Evolutionary conservation across 2,329 filamentous ascomycete genomes (phyloP).

Genomic region (Chrysoporthe cubensis): DNA sequence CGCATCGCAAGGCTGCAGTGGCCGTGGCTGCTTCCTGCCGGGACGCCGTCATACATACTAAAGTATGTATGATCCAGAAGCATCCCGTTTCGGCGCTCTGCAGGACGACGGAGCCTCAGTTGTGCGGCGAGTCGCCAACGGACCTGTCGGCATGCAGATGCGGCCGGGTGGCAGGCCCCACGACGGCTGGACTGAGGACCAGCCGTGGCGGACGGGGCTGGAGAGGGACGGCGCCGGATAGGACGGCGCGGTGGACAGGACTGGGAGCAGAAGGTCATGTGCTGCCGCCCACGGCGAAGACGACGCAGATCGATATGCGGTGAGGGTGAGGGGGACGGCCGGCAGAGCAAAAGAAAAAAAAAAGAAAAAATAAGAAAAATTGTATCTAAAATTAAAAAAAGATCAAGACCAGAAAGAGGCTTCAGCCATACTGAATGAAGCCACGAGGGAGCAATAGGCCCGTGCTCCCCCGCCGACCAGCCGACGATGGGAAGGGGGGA

Average conservation of each 20-base stretch:
- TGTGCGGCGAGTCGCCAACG: background rate
- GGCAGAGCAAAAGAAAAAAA: background rate
- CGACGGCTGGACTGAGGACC: slow-evolving; percentile 6
- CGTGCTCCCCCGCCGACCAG: no score
- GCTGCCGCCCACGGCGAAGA: background rate
- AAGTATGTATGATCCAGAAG: background rate
- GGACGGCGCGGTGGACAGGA: background rate
- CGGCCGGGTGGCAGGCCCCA: background rate
- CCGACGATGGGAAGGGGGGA: background rate
- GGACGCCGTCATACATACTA: slow-evolving; percentile 16
- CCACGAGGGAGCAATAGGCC: no score
- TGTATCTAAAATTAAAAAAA: no score
- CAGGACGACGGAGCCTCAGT: slow-evolving; percentile 1
- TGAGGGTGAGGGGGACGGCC: no score
- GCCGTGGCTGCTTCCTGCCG: slow-evolving; percentile 16
- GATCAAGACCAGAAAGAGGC: background rate
- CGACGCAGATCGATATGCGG: background rate
- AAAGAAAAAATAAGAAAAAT: background rate
- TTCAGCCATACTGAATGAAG: background rate
- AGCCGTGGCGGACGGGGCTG: background rate
- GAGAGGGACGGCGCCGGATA: background rate
- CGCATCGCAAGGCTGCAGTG: slow-evolving; percentile 24
- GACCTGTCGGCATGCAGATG: background rate
- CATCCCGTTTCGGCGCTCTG: background rate
- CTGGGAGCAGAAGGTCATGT: background rate